These are phyloP conservation scores for Mallotus repandus DNA, from an alignment of 441 rosid species.

Conservation along the genomic window DNA sequence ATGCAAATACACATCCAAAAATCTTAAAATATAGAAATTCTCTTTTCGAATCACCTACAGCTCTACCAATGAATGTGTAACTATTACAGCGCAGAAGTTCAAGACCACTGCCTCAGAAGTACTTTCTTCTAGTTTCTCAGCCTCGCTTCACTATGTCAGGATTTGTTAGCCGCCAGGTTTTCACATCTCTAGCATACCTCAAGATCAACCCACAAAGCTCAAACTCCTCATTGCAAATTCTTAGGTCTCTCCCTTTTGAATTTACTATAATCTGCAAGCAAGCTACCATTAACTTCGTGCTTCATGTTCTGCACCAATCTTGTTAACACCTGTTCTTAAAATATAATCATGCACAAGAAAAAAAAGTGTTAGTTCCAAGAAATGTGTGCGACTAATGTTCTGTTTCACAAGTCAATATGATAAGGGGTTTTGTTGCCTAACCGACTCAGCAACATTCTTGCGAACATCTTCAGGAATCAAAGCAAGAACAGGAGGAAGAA, in stretches of 20 bases:
- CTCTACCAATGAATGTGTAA: not conserved
- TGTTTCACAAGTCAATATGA: not conserved
- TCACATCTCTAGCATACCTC: not conserved
- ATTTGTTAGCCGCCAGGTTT: not conserved
- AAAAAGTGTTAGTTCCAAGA: not conserved
- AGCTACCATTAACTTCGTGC: conserved; percentile 69
- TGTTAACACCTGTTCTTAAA: conserved; percentile 49
- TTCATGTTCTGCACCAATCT: conserved; percentile 77
- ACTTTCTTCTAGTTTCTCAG: not conserved
- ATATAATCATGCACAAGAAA: not conserved
- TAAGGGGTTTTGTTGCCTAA: conserved; percentile 29
- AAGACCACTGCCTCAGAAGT: too few species aligned
- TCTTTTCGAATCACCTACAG: not conserved
- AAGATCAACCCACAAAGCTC: not conserved
- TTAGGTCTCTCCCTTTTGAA: conserved; percentile 50
- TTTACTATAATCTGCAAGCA: conserved; percentile 72
- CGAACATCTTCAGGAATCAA: conserved; percentile 72
- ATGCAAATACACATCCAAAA: conserved; percentile 1
- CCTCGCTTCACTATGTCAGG: not conserved
- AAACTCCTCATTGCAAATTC: conserved; percentile 17
- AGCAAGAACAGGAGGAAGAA: conserved; percentile 71
- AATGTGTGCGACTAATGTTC: not conserved
- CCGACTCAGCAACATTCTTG: conserved; percentile 55
- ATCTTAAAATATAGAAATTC: not conserved
- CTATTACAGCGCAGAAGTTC: not conserved